These are phyloP conservation scores for Rhytidiadelphus loreus DNA, from an alignment of 225 moss, liverwort and hornwort genomes.

Conservation along the genomic window DNA sequence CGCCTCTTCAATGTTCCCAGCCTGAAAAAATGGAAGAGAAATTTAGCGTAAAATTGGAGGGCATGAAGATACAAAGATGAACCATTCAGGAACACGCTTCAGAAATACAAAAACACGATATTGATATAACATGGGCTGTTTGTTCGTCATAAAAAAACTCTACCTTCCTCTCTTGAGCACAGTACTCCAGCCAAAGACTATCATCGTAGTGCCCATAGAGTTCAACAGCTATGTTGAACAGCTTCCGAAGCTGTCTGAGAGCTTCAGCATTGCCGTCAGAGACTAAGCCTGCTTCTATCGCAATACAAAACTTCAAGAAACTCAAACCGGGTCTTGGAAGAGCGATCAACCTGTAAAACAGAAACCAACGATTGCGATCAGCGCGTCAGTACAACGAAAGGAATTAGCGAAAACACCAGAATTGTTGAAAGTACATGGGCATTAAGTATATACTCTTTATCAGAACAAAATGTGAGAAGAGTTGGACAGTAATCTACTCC, in stretches of 20 bases:
- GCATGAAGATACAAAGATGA: not conserved
- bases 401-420: not conserved
- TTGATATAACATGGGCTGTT: not conserved
- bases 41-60: not conserved
- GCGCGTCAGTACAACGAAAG: not conserved
- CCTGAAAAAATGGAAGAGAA: constrained; percentile 27
- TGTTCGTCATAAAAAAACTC: not conserved
- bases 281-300: constrained; percentile 37
- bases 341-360: constrained; percentile 43
- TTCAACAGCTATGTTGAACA: constrained; percentile 59
- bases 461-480: not conserved
- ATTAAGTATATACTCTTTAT: not conserved
- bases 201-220: constrained; percentile 51
- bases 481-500: not conserved
- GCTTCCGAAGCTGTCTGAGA: constrained; percentile 47
- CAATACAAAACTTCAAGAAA: constrained; percentile 61
- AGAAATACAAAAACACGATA: not conserved
- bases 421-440: not conserved
- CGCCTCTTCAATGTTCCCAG: constrained; percentile 69
- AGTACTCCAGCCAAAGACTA: constrained; percentile 70
- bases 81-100: not conserved
- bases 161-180: constrained; percentile 71
- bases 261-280: constrained; percentile 25
- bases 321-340: constrained; percentile 66
- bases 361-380: not conserved